These are phyloP conservation scores for Carex sylvatica DNA, from an alignment of 202 grass and related monocot genomes.

Conservation along the genomic window DNA sequence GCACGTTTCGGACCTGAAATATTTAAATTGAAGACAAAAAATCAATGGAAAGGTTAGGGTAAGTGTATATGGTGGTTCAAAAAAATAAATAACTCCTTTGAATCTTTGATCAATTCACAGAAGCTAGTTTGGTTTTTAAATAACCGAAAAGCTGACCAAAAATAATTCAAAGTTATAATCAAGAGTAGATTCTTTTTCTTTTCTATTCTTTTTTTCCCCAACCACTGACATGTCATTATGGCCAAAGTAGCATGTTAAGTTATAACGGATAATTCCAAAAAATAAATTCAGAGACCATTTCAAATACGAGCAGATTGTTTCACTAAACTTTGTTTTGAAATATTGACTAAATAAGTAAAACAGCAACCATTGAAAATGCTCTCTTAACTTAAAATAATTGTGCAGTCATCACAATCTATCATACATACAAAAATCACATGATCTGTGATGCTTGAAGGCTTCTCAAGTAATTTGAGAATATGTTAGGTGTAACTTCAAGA, in stretches of 20 bases:
- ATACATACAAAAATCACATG: neutral
- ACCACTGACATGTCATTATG: neutral
- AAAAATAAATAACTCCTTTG: neutral
- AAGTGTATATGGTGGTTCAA: neutral
- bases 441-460: neutral
- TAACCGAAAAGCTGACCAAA: neutral
- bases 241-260: neutral
- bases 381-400: neutral
- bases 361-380: neutral
- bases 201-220: neutral
- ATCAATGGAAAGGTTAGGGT: neutral
- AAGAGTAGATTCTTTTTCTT: neutral
- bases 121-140: neutral
- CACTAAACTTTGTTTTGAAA: neutral
- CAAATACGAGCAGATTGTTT: neutral
- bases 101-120: neutral
- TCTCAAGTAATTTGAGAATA: neutral
- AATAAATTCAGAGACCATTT: neutral
- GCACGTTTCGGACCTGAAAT: conserved; percentile 73
- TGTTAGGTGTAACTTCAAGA: neutral
- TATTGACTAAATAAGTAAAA: neutral
- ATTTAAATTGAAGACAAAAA: neutral
- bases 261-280: neutral
- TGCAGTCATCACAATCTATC: neutral
- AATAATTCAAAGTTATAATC: neutral